These are phyloP conservation scores for Vitis labrusca DNA, from an alignment of 164 flowering plant species.

Conservation along the genomic window DNA sequence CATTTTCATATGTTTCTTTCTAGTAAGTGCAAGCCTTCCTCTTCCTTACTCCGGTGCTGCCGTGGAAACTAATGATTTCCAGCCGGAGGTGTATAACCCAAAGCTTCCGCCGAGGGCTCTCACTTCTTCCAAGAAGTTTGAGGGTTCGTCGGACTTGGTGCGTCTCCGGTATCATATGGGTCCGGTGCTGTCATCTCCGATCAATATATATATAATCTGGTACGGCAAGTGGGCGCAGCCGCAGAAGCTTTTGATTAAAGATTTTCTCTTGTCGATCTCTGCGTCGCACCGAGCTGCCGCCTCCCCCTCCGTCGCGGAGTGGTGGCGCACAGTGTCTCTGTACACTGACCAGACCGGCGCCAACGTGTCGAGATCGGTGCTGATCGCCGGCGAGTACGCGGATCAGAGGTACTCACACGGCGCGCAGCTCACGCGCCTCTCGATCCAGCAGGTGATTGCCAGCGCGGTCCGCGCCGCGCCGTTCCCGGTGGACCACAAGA, in stretches of 20 bases:
- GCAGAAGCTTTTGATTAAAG: conserved; percentile 67
- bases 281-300: conserved; percentile 29
- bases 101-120: conserved; percentile 42
- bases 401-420: conserved; percentile 77
- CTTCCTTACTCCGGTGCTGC: too few relatives aligned
- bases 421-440: conserved; percentile 58
- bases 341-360: conserved; percentile 95
- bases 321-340: conserved; percentile 84
- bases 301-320: conserved; percentile 67
- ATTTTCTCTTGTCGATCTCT: conserved; percentile 83
- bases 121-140: conserved; percentile 57
- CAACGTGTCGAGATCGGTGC: conserved; percentile 59
- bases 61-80: too few relatives aligned
- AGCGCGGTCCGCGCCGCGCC: conserved; percentile 55
- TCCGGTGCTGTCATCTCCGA: conserved; percentile 76
- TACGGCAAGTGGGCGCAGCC: conserved; percentile 71
- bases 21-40: too few relatives aligned
- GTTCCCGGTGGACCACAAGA: conserved; percentile 68
- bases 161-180: conserved; percentile 94
- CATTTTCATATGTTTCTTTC: too few relatives aligned
- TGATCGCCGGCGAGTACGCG: conserved; percentile 65
- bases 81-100: conserved; percentile 26
- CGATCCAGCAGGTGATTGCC: conserved; percentile 74
- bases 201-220: conserved; percentile 84
- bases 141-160: conserved; percentile 86